Evolutionary conservation across 495 filamentous ascomycete genomes (phyloP).

Genomic region (Copromyces sp.): DNA sequence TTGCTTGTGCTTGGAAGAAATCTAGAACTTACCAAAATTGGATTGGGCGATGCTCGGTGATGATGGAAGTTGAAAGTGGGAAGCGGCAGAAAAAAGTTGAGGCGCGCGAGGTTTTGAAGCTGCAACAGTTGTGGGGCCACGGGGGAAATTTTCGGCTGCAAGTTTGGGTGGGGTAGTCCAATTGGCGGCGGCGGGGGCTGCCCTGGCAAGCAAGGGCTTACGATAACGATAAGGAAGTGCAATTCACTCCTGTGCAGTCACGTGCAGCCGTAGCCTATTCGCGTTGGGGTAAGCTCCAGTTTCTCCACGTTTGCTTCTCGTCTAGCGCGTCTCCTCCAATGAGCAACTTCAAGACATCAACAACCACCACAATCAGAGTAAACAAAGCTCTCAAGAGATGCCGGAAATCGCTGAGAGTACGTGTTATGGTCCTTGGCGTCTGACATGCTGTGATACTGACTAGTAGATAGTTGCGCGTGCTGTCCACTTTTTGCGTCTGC

Average conservation of each 20-base stretch:
- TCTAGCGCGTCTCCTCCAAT: neutral
- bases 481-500: constrained; percentile 69
- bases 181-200: neutral
- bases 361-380: neutral
- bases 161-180: neutral
- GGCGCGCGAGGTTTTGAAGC: constrained; percentile 23
- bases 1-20: constrained; percentile 1
- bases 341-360: neutral
- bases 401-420: constrained; percentile 70
- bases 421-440: neutral
- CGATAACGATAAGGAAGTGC: neutral
- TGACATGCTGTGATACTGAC: neutral
- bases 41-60: constrained; percentile 8
- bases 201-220: neutral
- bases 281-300: constrained; percentile 7
- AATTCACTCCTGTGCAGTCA: neutral
- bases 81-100: constrained; percentile 13
- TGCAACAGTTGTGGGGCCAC: constrained; percentile 15
- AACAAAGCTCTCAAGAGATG: constrained; percentile 36
- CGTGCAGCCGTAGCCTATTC: constrained; percentile 15
- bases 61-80: constrained; percentile 8
- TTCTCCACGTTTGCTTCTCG: neutral
- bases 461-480: constrained; percentile 59
- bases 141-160: constrained; percentile 14
- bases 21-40: constrained; percentile 17